phyloP scores from a whole-genome alignment of 345 rosid genomes.

The Orychophragmus violaceus region DNA sequence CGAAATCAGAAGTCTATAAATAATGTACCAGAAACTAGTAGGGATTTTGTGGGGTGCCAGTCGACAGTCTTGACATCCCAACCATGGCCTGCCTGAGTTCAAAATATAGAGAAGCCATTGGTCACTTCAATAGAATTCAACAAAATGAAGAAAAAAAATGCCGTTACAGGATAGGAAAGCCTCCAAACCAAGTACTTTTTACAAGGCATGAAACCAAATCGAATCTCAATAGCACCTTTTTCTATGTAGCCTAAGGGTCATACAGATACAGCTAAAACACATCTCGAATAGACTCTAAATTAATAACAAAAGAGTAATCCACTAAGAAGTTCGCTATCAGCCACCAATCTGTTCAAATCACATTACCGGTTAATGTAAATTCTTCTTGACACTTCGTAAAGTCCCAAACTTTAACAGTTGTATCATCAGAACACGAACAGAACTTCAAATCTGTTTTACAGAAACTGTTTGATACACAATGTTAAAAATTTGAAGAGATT shows the following conservation, averaged over 20 bases:
- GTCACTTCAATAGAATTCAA: conserved; percentile 33
- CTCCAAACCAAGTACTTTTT: no score
- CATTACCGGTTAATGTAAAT: conserved; percentile 89
- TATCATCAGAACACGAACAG: conserved; percentile 97
- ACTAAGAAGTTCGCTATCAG: neutral
- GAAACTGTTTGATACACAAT: conserved; percentile 54
- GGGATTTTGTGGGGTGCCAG: conserved; percentile 98
- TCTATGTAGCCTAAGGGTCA: neutral
- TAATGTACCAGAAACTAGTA: conserved; percentile 76
- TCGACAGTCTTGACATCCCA: conserved; percentile 99
- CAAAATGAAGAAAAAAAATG: neutral
- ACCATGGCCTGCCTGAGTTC: conserved; percentile 99
- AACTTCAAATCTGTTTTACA: conserved; percentile 97
- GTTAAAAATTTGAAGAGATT: conserved; percentile 9
- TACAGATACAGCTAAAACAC: neutral
- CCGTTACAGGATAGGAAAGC: no score
- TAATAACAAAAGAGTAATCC: neutral
- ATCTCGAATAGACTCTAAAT: neutral
- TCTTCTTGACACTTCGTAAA: conserved; percentile 93
- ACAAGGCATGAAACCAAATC: neutral
- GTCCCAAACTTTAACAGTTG: conserved; percentile 97
- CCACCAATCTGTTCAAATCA: conserved; percentile 28
- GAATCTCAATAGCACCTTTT: neutral
- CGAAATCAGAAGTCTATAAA: conserved; percentile 2
- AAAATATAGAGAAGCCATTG: conserved; percentile 45